A percentile compares a stretch with the other conserved stretches of the same genome.
Conservation (phyloP, 148 eudicot species). For the Pouteria glomerata region DNA sequence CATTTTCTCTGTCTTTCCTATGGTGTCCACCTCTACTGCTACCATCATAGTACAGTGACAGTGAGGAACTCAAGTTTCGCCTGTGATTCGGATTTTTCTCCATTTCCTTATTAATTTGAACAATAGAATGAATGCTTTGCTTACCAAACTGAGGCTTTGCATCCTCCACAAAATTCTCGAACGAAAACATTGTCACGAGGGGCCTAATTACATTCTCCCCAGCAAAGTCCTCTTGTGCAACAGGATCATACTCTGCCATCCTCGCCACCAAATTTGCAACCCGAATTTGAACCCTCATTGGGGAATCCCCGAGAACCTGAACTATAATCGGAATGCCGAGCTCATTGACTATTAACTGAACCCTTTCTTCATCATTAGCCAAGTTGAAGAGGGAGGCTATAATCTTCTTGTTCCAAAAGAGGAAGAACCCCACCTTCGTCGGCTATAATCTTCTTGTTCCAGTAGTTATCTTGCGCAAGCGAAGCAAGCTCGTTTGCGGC, state of each 20-base stretch:
- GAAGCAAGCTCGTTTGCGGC: constrained; percentile 50
- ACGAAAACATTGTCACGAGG: constrained; percentile 56
- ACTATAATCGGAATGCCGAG: constrained; percentile 47
- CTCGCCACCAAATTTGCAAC: constrained; percentile 52
- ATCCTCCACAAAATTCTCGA: constrained; percentile 52
- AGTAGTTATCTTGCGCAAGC: constrained; percentile 60
- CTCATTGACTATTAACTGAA: constrained; percentile 30
- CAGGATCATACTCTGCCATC: constrained; percentile 51
- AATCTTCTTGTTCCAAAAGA: constrained; percentile 52
- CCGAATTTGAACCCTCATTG: constrained; percentile 50
- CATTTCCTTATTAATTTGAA: constrained; percentile 45
- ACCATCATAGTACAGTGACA: constrained; percentile 31
- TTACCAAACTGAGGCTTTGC: constrained; percentile 20
- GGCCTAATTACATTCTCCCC: constrained; percentile 67
- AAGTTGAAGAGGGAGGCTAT: constrained; percentile 29
- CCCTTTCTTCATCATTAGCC: constrained; percentile 41
- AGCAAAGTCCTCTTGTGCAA: constrained; percentile 64
- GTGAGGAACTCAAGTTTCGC: constrained; percentile 27
- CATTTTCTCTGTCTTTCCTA: constrained; percentile 65
- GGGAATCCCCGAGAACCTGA: constrained; percentile 37
- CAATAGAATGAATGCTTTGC: constrained; percentile 48
- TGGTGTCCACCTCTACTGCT: constrained; percentile 31
- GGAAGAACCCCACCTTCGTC: constrained; percentile 77
- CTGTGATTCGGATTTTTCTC: constrained; percentile 19
- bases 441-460: constrained; percentile 66